Evolutionary conservation across 345 rosid species (phyloP).

Genomic region (Isatis tinctoria): DNA sequence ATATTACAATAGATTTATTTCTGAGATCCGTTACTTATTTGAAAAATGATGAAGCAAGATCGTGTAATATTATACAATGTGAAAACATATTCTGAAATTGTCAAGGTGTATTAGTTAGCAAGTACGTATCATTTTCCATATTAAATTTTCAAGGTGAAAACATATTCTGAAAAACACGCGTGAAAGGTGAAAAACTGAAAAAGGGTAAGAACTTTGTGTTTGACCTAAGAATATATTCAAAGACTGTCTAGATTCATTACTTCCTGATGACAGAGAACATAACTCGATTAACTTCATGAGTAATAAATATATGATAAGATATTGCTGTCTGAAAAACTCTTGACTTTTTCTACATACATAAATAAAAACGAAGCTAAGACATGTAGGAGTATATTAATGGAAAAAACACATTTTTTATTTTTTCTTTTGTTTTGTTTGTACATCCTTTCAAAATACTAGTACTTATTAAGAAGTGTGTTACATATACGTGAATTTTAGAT

Average conservation of each 20-base stretch:
- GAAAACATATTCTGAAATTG: too few relatives aligned
- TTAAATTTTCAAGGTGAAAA: neutral
- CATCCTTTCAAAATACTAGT: neutral
- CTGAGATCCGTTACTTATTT: neutral
- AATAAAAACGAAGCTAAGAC: neutral
- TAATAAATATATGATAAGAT: neutral
- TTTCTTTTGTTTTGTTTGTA: neutral
- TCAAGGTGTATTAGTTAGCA: neutral
- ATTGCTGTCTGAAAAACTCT: neutral
- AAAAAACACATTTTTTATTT: neutral
- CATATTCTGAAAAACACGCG: neutral
- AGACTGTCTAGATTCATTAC: constrained; percentile 20
- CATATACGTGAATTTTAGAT: too few relatives aligned
- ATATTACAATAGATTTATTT: neutral
- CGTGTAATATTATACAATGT: too few relatives aligned
- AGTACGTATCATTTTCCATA: neutral
- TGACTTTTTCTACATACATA: neutral
- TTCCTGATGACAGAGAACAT: neutral
- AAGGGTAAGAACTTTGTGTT: neutral
- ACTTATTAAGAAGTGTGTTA: neutral
- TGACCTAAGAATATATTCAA: neutral
- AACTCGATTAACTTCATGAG: neutral
- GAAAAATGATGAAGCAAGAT: neutral
- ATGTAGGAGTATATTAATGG: neutral
- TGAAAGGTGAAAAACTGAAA: neutral